Conservation (phyloP, 2,329 filamentous ascomycete species). For the Ilyonectria mors-panacis region DNA sequence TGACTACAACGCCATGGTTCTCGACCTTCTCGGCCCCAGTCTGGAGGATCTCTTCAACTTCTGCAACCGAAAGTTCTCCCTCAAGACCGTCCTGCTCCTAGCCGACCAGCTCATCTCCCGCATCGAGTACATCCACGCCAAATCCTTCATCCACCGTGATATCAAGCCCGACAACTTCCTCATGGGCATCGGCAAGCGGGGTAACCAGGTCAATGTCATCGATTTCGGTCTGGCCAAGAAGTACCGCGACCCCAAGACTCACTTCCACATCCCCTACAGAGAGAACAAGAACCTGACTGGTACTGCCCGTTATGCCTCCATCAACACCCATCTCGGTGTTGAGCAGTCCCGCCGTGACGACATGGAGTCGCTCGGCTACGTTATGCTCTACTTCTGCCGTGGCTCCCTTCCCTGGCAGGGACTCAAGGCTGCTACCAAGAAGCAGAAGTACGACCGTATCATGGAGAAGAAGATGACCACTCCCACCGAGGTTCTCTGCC, state of each 20-base stretch:
- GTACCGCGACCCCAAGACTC: conserved; percentile 99
- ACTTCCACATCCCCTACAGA: conserved; percentile 99
- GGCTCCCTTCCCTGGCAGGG: conserved; percentile 99
- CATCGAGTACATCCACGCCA: conserved; percentile 99
- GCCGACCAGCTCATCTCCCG: conserved; percentile 99
- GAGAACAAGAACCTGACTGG: conserved; percentile 99
- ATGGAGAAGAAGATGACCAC: conserved; percentile 99
- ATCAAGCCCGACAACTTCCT: conserved; percentile 99
- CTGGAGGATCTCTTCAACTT: conserved; percentile 99
- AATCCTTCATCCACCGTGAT: conserved; percentile 99
- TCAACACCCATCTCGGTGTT: conserved; percentile 98
- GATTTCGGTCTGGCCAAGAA: conserved; percentile 99
- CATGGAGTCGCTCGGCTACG: conserved; percentile 98
- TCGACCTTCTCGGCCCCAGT: conserved; percentile 94
- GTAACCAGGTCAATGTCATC: conserved; percentile 99
- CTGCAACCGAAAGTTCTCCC: conserved; percentile 99
- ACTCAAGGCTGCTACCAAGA: conserved; percentile 98
- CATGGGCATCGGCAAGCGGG: conserved; percentile 99
- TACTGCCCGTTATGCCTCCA: conserved; percentile 97
- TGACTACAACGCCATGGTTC: conserved; percentile 99
- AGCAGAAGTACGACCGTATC: conserved; percentile 99
- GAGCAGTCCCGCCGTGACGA: conserved; percentile 99
- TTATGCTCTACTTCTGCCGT: conserved; percentile 99
- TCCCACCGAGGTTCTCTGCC: conserved; percentile 97
- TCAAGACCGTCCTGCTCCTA: conserved; percentile 97